Evolutionary conservation across 345 rosid genomes (phyloP).

Genomic region (Sapria himalayana): DNA sequence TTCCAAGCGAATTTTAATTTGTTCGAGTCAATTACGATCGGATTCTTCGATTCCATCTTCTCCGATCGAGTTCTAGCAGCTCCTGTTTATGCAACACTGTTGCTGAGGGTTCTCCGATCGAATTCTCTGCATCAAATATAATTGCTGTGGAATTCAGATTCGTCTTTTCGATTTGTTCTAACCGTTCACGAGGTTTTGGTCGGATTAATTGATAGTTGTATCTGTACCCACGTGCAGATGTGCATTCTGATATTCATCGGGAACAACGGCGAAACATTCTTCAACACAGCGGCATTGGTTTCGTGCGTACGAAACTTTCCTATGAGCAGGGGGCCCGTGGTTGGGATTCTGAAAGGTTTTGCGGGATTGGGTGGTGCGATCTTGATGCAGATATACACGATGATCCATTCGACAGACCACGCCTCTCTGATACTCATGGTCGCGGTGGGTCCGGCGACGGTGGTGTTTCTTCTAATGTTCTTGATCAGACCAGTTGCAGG

Average conservation of each 20-base stretch:
- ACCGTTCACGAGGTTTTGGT: too few species aligned
- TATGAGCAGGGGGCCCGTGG: conserved; percentile 91
- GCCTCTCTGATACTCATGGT: conserved; percentile 90
- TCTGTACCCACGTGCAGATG: conserved; percentile 30
- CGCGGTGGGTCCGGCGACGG: conserved; percentile 81
- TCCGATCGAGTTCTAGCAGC: too few species aligned
- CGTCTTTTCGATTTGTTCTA: too few species aligned
- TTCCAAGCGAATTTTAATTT: too few species aligned
- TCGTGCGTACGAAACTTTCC: conserved; percentile 96
- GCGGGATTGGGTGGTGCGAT: conserved; percentile 96
- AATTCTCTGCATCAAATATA: too few species aligned
- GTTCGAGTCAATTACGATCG: too few species aligned
- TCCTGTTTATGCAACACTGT: too few species aligned
- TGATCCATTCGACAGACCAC: conserved; percentile 54
- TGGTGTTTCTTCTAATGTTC: conserved; percentile 57
- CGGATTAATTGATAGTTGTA: too few species aligned
- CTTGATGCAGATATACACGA: conserved; percentile 62
- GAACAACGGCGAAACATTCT: conserved; percentile 92
- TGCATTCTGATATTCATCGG: conserved; percentile 79
- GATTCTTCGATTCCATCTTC: too few species aligned
- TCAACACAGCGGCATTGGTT: conserved; percentile 79
- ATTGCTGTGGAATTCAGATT: too few species aligned
- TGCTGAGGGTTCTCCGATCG: too few species aligned
- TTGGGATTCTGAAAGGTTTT: conserved; percentile 90
- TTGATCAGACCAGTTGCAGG: conserved; percentile 85